Percentiles rank a stretch among this genome's conserved stretches.
Conservation (phyloP, 352 stramenopile genomes). For the Globisporangium recalcitrans region DNA sequence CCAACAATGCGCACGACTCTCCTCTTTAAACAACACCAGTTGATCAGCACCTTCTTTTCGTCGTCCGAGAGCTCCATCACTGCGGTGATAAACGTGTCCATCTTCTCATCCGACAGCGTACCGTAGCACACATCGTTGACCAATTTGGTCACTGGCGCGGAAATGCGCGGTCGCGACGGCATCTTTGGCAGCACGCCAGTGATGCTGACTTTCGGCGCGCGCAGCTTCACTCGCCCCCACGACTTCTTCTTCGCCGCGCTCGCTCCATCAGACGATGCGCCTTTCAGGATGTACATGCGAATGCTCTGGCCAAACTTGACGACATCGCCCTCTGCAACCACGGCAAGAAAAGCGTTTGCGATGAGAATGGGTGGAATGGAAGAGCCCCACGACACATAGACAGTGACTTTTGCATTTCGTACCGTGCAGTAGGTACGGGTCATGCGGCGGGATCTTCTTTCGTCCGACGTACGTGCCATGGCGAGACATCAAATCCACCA, state of each 20-base stretch:
- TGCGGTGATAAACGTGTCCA: slow-evolving; percentile 56
- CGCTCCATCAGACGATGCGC: slow-evolving; percentile 46
- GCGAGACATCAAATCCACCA: slow-evolving; percentile 86
- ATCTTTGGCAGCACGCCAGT: slow-evolving; percentile 67
- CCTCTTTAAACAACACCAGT: background rate
- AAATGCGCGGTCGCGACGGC: slow-evolving; percentile 50
- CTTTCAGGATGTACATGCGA: slow-evolving; percentile 80
- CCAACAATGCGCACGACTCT: background rate
- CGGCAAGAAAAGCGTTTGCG: background rate
- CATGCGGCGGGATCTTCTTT: slow-evolving; percentile 83
- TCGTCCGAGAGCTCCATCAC: slow-evolving; percentile 69
- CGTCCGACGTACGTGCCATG: slow-evolving; percentile 80
- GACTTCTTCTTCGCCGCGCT: slow-evolving; percentile 78
- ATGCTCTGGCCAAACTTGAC: slow-evolving; percentile 87
- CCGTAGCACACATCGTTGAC: slow-evolving; percentile 84
- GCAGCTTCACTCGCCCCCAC: slow-evolving; percentile 72
- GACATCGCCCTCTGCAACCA: slow-evolving; percentile 60
- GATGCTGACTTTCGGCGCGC: slow-evolving; percentile 67
- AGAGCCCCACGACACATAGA: background rate
- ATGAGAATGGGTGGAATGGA: background rate
- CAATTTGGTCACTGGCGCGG: slow-evolving; percentile 58
- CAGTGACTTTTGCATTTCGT: background rate
- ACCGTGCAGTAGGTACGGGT: slow-evolving; percentile 78
- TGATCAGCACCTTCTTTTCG: slow-evolving; percentile 46
- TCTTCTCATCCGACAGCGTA: slow-evolving; percentile 64